Conservation (phyloP, 768 basidiomycete species). For the Serendipita sp. region DNA sequence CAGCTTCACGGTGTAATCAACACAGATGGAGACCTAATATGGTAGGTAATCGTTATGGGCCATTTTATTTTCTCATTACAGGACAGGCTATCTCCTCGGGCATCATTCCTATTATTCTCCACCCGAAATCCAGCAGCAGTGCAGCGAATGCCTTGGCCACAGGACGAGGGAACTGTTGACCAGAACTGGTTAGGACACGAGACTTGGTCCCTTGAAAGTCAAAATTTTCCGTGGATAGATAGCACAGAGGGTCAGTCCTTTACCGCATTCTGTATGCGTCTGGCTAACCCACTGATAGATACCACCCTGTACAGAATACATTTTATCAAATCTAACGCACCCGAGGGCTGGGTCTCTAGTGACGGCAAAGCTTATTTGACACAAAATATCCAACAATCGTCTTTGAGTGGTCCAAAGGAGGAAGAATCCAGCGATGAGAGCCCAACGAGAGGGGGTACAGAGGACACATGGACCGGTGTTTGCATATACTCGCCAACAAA, state of each 20-base stretch:
- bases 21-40: conserved; percentile 56
- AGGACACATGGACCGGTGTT: conserved; percentile 10
- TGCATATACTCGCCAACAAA: not conserved
- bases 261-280: not conserved
- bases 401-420: conserved; percentile 26
- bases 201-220: conserved; percentile 53
- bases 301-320: conserved; percentile 53
- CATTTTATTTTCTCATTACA: conserved; percentile 1
- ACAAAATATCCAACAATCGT: conserved; percentile 18
- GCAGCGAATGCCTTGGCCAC: conserved; percentile 75
- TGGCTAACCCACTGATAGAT: not conserved
- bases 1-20: conserved; percentile 70
- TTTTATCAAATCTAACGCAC: conserved; percentile 38
- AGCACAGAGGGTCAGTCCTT: conserved; percentile 42
- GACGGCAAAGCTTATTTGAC: conserved; percentile 74
- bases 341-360: conserved; percentile 73
- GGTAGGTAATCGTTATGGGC: conserved; percentile 25
- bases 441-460: conserved; percentile 12
- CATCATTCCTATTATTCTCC: conserved; percentile 52
- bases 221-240: conserved; percentile 58
- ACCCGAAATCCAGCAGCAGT: conserved; percentile 58
- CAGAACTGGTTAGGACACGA: conserved; percentile 32
- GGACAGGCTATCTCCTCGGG: conserved; percentile 57
- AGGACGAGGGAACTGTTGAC: conserved; percentile 19
- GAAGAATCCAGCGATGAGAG: conserved; percentile 11